A percentile compares a stretch with the other conserved stretches of the same genome.
These are phyloP conservation scores for Thermothelomyces thermophilus DNA, from an alignment of 2,329 filamentous ascomycete species.

Conservation along the genomic window DNA sequence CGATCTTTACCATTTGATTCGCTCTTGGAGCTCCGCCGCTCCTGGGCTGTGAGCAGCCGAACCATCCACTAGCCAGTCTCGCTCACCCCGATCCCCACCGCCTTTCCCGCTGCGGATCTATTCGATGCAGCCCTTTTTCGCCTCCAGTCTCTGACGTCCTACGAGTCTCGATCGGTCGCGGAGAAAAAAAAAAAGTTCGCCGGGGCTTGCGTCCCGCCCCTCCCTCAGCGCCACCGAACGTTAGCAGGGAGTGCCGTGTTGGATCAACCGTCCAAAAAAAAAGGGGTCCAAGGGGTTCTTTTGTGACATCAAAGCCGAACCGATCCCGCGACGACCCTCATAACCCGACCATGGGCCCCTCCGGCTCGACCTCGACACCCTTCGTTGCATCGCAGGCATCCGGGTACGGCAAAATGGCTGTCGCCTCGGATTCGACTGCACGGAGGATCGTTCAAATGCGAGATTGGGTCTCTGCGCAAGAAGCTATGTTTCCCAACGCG, in stretches of 20 bases:
- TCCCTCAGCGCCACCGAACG: slow-evolving; percentile 4
- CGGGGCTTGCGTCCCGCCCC: not conserved
- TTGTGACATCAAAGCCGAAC: not conserved
- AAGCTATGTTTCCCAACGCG: slow-evolving; percentile 36
- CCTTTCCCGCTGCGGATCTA: slow-evolving; percentile 1
- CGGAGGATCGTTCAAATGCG: slow-evolving; percentile 21
- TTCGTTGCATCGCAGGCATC: not conserved
- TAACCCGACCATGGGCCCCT: slow-evolving; percentile 4
- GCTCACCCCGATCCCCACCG: slow-evolving; percentile 4
- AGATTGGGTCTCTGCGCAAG: slow-evolving; percentile 29
- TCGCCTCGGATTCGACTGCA: slow-evolving; percentile 5
- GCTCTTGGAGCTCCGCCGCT: slow-evolving; percentile 5
- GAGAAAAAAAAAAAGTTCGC: not conserved
- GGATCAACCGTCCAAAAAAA: not conserved
- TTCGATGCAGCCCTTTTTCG: not conserved
- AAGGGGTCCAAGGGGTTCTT: not conserved
- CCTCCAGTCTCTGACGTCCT: not conserved
- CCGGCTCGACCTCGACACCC: not conserved
- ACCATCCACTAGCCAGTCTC: not conserved
- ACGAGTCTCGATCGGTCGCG: not conserved
- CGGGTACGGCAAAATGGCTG: not conserved
- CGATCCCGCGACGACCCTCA: not conserved
- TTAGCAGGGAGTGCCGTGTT: not conserved
- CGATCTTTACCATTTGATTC: slow-evolving; percentile 5
- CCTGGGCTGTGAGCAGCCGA: not conserved